Conservation (phyloP, 78 protist genomes). For the Dictyostelium firmibasis region DNA sequence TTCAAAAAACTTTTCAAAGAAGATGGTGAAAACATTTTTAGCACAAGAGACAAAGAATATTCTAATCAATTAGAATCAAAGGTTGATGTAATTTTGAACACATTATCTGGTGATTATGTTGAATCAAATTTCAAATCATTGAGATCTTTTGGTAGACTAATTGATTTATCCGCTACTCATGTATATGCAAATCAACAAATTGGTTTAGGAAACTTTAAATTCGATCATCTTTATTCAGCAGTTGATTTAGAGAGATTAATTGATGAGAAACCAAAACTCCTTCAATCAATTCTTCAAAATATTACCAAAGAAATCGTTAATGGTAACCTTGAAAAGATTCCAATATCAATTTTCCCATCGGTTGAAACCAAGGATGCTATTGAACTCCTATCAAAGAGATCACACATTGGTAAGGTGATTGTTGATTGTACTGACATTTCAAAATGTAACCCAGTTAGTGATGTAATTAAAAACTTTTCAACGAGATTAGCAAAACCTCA, state of each 20-base stretch:
- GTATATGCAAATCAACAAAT: constrained; percentile 54
- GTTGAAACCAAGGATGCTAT: background rate
- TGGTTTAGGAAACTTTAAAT: constrained; percentile 24
- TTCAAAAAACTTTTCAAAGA: background rate
- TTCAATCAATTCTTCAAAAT: background rate
- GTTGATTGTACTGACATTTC: constrained; percentile 15
- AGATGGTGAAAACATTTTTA: constrained; percentile 4
- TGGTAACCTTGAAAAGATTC: constrained; percentile 9
- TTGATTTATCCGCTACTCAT: constrained; percentile 64
- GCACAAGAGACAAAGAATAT: constrained; percentile 1
- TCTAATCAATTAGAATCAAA: constrained; percentile 40
- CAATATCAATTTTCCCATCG: background rate
- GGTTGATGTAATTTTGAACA: constrained; percentile 78
- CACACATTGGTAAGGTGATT: constrained; percentile 61
- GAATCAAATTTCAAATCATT: constrained; percentile 19
- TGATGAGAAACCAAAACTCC: constrained; percentile 14
- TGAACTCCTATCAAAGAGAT: constrained; percentile 11
- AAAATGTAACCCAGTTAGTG: background rate
- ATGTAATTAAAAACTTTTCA: background rate
- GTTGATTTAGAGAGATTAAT: constrained; percentile 57
- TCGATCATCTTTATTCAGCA: constrained; percentile 19
- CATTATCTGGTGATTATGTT: constrained; percentile 50
- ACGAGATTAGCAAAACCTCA: background rate
- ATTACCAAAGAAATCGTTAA: background rate
- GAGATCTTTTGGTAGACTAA: constrained; percentile 54